A percentile compares a stretch with the other conserved stretches of the same genome.
These are phyloP conservation scores for Yamadazyma sp. DNA, from an alignment of 805 yeast genomes.

Conservation along the genomic window DNA sequence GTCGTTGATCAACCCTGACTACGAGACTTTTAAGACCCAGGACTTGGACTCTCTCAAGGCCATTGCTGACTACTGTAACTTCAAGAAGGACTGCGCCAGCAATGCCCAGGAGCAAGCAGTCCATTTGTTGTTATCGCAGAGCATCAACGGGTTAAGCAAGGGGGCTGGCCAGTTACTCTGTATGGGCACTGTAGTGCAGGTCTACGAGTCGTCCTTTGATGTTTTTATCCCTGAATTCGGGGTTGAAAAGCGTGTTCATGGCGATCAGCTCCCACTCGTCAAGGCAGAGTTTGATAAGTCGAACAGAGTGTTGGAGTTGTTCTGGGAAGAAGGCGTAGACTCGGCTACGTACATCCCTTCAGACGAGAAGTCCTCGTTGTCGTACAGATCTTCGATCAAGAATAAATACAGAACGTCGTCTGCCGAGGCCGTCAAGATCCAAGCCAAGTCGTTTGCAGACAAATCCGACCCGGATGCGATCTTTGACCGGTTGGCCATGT, in stretches of 20 bases:
- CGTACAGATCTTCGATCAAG: constrained; percentile 75
- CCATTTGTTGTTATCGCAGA: constrained; percentile 80
- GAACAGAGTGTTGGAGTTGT: constrained; percentile 69
- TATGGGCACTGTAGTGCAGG: constrained; percentile 86
- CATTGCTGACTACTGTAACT: constrained; percentile 89
- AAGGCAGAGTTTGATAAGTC: constrained; percentile 88
- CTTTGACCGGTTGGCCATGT: constrained; percentile 45
- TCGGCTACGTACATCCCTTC: constrained; percentile 88
- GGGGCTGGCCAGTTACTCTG: constrained; percentile 79
- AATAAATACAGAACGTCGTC: constrained; percentile 75
- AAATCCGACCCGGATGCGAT: constrained; percentile 42
- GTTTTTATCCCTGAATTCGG: constrained; percentile 91
- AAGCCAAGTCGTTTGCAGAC: constrained; percentile 32
- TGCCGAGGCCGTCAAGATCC: constrained; percentile 65
- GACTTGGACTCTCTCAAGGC: constrained; percentile 73
- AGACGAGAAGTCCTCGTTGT: constrained; percentile 79
- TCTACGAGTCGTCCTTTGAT: constrained; percentile 94
- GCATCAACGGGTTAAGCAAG: constrained; percentile 70
- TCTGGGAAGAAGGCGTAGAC: constrained; percentile 92
- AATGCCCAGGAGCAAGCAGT: constrained; percentile 94
- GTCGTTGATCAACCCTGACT: constrained; percentile 48
- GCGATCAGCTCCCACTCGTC: constrained; percentile 89
- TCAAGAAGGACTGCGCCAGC: constrained; percentile 91
- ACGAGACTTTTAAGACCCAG: constrained; percentile 34
- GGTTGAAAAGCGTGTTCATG: constrained; percentile 93